Base-by-base conservation (phyloP, 2,329 filamentous ascomycete genomes). In the Ciborinia camelliae region DNA sequence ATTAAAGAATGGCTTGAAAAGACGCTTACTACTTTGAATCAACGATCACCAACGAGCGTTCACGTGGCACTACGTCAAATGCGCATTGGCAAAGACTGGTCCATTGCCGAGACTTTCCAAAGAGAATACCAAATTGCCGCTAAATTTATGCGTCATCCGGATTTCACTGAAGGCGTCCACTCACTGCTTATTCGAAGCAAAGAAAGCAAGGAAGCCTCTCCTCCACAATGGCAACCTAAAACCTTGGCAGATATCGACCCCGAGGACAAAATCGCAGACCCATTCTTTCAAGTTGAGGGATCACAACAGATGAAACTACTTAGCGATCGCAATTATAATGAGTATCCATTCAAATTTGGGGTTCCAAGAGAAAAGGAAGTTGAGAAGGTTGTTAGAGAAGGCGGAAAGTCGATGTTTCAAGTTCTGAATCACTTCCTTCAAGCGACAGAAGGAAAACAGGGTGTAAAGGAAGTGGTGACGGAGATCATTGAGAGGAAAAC, bases 121-220 rank as follows among this genome's bases (percentile, higher is more conserved):
- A 87, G 87, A 68, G 95, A 99, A 80, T 85, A 95, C 78, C 84
- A 89, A 74, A 92, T 99, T 66, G 92, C 94, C 2, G 81, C 84
- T 65, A 85, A 87, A 68, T 98, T 99, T 81, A 98, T 99, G 94
- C 82, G 83, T 64, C 89, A 95, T 76, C 90, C 86, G 5, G 95
- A 99, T 77, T 99, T 99, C 74, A 87, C 87, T 51, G 91, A 96
- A 78, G 95, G 95, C 62, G 94, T 99, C n/a, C 86, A 86, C 60
- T 89, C 92, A 30, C 84, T 89, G 57, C 83, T 99, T 48, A 84
- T 95, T 71, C 83, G 86, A 73, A 14, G 23, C 41, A 47, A 47
- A 47, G 28, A 59, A 14, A 18, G 14, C 12, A 18, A 28, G 12
- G 92, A 92, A 78, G 80, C 72, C 15, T 72, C 75, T 23, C 74